Base-by-base conservation (phyloP, 1,139 yeast genomes). In the Zygoascus sp. region DNA sequence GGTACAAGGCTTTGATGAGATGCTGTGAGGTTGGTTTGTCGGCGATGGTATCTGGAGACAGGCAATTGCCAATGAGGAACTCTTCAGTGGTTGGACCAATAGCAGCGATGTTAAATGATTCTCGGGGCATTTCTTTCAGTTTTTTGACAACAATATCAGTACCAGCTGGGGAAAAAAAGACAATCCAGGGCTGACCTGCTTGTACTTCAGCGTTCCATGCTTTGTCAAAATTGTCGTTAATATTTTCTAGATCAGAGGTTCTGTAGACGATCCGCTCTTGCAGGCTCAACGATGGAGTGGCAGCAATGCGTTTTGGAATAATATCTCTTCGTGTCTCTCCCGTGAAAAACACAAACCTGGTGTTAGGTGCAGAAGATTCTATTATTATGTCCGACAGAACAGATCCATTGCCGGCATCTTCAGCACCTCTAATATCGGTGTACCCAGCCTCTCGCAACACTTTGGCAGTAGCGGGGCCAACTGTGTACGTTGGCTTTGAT, bases 31-130 rank as follows among this genome's bases (percentile, higher is more conserved):
- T 82, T 0, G 97, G 97, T 50, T 79, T 80, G 4, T 68, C 66
- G 5, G 96, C 83, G 2, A 84, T 84, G 0, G 83, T 76, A 39
- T 76, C 67, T 1, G 94, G 88, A 0, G 45, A 54, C 3, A 90
- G 64, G 0, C 78, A 80, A 30, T 76, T 70, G 1, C 69, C 64
- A 2, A 63, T 40, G 43, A 92, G 67, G 58, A 77, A 88, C 32
- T 74, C 77, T 53, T 83, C 80, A 0, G 98, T 92, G 0, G 97
- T 90, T 1, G 97, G 97, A 0, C 98, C 98, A 51, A 92, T 92
- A 4, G 90, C 80, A 0, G 95, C 97, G 16, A 89, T 70, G 47
- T 73, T 74, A 44, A 73, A 52, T 2, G 47, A 65, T 0, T 56
- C 51, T 1, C 56, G 48, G 5, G 50, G 52, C 27, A 53, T 48